Conservation (phyloP, 306 rosid genomes). For the Phaseolus lunatus region DNA sequence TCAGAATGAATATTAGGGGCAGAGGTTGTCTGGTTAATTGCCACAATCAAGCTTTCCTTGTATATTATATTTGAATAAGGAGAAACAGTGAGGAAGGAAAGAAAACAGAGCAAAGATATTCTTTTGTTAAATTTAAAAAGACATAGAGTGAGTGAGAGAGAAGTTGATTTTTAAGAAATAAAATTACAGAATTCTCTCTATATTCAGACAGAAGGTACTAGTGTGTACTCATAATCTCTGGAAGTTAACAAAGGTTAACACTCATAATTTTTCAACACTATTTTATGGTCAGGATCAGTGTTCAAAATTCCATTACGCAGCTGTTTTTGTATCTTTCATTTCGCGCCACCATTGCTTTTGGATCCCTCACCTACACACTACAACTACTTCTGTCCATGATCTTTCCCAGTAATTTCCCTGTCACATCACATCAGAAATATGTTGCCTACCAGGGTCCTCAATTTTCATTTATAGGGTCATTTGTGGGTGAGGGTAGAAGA, state of each 20-base stretch:
- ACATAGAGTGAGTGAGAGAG: too few species aligned
- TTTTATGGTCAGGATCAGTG: neutral
- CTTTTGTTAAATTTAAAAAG: too few species aligned
- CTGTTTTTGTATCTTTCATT: slow-evolving; percentile 1
- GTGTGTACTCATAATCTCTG: neutral
- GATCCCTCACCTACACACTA: neutral
- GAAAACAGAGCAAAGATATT: too few species aligned
- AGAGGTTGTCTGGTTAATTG: neutral
- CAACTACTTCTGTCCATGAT: neutral
- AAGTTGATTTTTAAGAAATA: too few species aligned
- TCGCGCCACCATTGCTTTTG: neutral
- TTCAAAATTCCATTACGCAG: neutral
- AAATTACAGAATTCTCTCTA: neutral
- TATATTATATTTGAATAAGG: too few species aligned
- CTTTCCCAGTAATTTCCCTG: neutral
- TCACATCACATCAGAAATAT: slow-evolving; percentile 1
- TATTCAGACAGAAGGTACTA: neutral
- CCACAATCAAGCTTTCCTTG: neutral
- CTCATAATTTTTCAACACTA: neutral
- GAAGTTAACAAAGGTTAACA: slow-evolving; percentile 19
- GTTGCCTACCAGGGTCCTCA: neutral
- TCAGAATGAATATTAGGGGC: neutral
- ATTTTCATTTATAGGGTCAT: neutral
- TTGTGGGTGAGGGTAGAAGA: neutral
- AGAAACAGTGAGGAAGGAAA: too few species aligned